Percentiles rank a stretch among this genome's conserved stretches.
Conservation (phyloP, 2,329 filamentous ascomycete species). For the Apiospora kogelbergensis region DNA sequence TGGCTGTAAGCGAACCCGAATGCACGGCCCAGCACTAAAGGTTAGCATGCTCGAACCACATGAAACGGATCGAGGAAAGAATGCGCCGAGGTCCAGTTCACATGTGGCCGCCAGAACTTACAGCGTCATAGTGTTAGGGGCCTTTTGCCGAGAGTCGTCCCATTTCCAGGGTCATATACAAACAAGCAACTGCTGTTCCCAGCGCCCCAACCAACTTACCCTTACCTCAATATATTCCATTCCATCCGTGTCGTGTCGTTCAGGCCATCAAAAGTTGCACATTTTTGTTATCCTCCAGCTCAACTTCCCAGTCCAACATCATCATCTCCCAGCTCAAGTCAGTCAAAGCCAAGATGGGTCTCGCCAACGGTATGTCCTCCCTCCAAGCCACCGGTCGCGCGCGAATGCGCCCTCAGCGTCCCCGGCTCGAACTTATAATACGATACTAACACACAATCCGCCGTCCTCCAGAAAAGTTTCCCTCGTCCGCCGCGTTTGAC, state of each 20-base stretch:
- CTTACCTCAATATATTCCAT: not conserved
- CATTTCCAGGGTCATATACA: not conserved
- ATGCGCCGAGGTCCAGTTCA: slow-evolving; percentile 31
- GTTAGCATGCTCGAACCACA: slow-evolving; percentile 13
- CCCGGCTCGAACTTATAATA: not conserved
- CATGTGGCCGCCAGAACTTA: slow-evolving; percentile 22
- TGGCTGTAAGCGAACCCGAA: not conserved
- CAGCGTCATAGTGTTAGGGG: not conserved
- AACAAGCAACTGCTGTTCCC: not conserved
- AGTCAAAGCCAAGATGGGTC: slow-evolving; percentile 59
- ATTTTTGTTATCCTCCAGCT: not conserved
- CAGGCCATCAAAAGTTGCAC: not conserved
- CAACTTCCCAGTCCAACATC: not conserved
- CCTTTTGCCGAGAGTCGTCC: not conserved
- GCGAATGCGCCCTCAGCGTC: not conserved
- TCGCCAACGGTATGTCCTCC: slow-evolving; percentile 64
- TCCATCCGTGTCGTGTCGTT: not conserved
- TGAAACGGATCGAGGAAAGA: slow-evolving; percentile 23
- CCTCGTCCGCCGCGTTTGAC: slow-evolving; percentile 89
- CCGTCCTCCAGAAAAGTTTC: slow-evolving; percentile 67
- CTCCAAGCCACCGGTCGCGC: not conserved
- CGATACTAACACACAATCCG: not conserved
- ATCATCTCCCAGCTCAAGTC: not conserved
- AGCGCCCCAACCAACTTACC: not conserved
- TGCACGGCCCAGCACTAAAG: not conserved